phyloP scores from a whole-genome alignment of 768 basidiomycete species.

The Lactifluus echinatus region DNA sequence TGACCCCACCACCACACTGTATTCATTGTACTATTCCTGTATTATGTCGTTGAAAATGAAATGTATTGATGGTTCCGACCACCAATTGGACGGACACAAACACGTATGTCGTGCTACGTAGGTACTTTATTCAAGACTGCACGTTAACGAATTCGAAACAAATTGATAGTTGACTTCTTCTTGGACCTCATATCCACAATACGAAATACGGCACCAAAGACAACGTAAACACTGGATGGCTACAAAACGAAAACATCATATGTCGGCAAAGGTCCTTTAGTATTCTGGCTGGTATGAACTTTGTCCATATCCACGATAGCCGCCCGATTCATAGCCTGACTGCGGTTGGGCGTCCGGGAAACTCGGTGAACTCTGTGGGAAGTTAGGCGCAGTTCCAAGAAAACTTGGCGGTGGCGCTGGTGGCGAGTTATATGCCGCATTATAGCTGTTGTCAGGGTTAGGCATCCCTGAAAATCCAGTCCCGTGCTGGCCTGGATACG shows the following conservation, averaged over 20 bases:
- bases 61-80: too few relatives aligned
- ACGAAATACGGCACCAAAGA: neutral
- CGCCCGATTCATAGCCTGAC: constrained; percentile 8
- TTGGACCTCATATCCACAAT: neutral
- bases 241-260: neutral
- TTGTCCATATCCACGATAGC: constrained; percentile 4
- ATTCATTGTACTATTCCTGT: neutral
- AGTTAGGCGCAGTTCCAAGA: neutral
- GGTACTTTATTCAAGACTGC: too few relatives aligned
- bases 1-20: neutral
- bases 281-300: constrained; percentile 7
- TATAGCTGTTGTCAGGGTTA: neutral
- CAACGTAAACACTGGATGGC: neutral
- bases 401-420: constrained; percentile 1
- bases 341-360: constrained; percentile 18
- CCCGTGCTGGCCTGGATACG: constrained; percentile 15
- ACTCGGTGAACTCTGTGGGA: neutral
- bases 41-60: neutral
- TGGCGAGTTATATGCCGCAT: constrained; percentile 12
- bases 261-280: neutral
- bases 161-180: neutral
- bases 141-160: too few relatives aligned
- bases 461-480: neutral
- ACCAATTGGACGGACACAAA: too few relatives aligned
- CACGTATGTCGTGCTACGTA: too few relatives aligned